Evolutionary conservation across 768 basidiomycete species (phyloP), one percentile per base, ranked within the genome.

Genomic region (Suillus hirtellus): DNA sequence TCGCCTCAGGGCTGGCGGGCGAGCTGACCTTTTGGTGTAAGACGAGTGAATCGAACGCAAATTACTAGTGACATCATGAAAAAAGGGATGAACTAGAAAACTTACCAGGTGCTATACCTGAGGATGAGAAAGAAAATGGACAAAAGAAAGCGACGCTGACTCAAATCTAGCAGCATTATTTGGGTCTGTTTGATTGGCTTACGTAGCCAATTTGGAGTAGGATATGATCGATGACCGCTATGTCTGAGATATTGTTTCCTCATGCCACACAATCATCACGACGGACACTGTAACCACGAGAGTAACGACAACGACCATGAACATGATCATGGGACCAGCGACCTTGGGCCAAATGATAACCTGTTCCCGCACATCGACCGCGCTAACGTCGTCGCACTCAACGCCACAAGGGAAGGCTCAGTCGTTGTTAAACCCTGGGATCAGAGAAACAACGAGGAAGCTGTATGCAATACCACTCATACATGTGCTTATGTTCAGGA

Each of bases 401-500:
- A 97, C 70, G 85, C 84, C 19, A 73, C 70, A 12, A 82, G 73
- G 21, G 66, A 77, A 60, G 85, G 83, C 46, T 77, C 84, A 6
- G 81, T 81, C 58, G 79, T 93, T 34, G 88, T 96, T 69, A 97
- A 96, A 76, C 89, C 94, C 1, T 96, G 95, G 95, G 80, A 95
- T 68, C 76, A 88, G 64, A 85, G 93, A 42, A 73, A 84, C 61
- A 86, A 90, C 63, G 93, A 95, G 73, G 77, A 77, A 37, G 78
- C 81, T 78, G 95, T 95, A 71, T 68, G 82, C 56, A 14, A 47
- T 9, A 9, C 31, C 7, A 43, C 24, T 46, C 56, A 34, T 14
- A 37, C 59, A 59, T 49, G 15, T 59, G 60, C 56, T 37, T 63
- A 38, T 55, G 62, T 24, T 50, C 14, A 42, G 4, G 17, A 19